Conservation (phyloP, 2,329 filamentous ascomycete species). For the Penicillium sp. region DNA sequence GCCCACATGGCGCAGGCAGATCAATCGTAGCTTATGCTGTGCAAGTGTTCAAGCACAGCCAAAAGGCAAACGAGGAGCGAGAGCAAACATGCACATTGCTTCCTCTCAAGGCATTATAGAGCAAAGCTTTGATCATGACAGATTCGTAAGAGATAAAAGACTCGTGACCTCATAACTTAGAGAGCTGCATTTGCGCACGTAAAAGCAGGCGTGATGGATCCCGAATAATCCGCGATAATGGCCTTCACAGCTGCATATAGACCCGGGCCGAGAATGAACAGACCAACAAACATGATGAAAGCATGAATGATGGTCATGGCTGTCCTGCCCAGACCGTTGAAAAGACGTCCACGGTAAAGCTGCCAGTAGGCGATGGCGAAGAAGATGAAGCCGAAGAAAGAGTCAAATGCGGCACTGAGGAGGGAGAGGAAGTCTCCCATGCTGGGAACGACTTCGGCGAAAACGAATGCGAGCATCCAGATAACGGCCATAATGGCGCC, state of each 20-base stretch:
- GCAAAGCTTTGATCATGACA: neutral
- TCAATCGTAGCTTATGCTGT: neutral
- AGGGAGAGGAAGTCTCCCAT: conserved; percentile 53
- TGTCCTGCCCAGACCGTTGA: conserved; percentile 33
- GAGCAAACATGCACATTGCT: neutral
- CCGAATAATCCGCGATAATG: conserved; percentile 52
- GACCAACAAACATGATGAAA: conserved; percentile 46
- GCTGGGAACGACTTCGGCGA: conserved; percentile 49
- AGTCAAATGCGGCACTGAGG: conserved; percentile 49
- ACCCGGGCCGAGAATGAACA: conserved; percentile 53
- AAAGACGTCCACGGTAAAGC: conserved; percentile 43
- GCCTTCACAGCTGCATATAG: conserved; percentile 54
- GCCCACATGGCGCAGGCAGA: too few relatives aligned
- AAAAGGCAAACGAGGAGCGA: neutral
- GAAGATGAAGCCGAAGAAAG: conserved; percentile 53
- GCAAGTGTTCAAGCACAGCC: neutral
- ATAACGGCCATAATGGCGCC: conserved; percentile 41
- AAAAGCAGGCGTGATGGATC: conserved; percentile 47
- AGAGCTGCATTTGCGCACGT: conserved; percentile 51
- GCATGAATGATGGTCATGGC: conserved; percentile 47
- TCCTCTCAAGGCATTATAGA: neutral
- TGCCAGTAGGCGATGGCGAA: conserved; percentile 52
- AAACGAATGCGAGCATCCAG: conserved; percentile 48
- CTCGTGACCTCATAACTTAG: conserved; percentile 26
- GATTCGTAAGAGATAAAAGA: neutral